phyloP scores from a whole-genome alignment of 2,329 filamentous ascomycete species.

The Aspergillus cejpii region DNA sequence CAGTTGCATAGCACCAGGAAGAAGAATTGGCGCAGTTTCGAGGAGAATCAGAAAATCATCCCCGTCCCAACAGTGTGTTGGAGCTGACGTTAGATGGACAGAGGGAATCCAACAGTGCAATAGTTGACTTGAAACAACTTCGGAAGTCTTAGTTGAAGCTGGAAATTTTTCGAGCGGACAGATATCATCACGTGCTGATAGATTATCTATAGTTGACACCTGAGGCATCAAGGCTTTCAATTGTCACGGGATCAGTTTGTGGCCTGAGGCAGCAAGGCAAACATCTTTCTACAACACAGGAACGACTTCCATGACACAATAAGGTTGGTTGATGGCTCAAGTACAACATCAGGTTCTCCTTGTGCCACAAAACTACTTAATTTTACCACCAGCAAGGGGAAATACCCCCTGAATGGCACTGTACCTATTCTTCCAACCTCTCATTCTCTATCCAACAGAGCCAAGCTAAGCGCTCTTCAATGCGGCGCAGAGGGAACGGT shows the following conservation, averaged over 20 bases:
- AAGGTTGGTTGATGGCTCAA: background rate
- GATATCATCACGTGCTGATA: constrained; percentile 39
- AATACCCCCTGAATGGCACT: background rate
- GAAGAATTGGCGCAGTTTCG: constrained; percentile 1
- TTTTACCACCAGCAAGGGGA: background rate
- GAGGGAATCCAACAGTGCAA: constrained; percentile 18
- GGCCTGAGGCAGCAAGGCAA: constrained; percentile 13
- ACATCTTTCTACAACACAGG: background rate
- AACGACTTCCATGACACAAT: background rate
- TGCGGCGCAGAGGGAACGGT: constrained; percentile 23
- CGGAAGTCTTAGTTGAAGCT: constrained; percentile 19
- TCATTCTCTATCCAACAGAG: too few relatives aligned
- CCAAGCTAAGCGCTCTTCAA: constrained; percentile 18
- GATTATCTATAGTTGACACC: constrained; percentile 18
- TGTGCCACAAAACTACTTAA: background rate
- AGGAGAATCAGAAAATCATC: constrained; percentile 4
- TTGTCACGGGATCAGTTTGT: constrained; percentile 7
- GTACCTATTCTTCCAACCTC: too few relatives aligned
- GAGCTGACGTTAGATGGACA: background rate
- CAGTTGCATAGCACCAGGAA: constrained; percentile 2
- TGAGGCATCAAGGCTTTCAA: constrained; percentile 12
- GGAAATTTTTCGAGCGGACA: constrained; percentile 38
- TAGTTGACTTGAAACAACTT: constrained; percentile 18
- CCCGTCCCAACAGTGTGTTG: constrained; percentile 1
- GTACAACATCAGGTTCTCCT: background rate